Evolutionary conservation across 768 basidiomycete genomes (phyloP).

Genomic region (Hygrocybe coccinea): DNA sequence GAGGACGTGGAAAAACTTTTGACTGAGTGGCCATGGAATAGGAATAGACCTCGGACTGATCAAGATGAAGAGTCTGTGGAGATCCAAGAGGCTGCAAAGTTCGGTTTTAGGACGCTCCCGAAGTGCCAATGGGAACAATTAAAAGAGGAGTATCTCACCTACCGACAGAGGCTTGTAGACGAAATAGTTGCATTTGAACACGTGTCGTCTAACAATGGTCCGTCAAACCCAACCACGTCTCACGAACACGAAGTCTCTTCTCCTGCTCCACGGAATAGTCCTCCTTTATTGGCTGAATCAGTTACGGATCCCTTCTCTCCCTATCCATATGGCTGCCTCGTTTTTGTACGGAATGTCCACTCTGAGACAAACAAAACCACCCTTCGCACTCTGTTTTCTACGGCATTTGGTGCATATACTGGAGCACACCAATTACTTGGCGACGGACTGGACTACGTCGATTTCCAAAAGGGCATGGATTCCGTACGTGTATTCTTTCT

Average conservation of each 20-base stretch:
- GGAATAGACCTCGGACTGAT: slow-evolving; percentile 1
- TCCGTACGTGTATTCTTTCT: slow-evolving; percentile 41
- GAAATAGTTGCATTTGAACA: slow-evolving; percentile 35
- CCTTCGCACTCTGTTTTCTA: slow-evolving; percentile 53
- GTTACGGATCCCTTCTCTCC: slow-evolving; percentile 29
- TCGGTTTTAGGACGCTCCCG: slow-evolving; percentile 53
- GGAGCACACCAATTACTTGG: slow-evolving; percentile 7
- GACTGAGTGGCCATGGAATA: slow-evolving; percentile 59
- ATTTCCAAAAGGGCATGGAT: slow-evolving; percentile 74
- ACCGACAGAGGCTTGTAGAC: slow-evolving; percentile 51
- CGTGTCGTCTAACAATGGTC: slow-evolving; percentile 8
- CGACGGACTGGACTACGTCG: slow-evolving; percentile 66
- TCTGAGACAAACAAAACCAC: slow-evolving; percentile 79
- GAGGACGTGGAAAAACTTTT: slow-evolving; percentile 42
- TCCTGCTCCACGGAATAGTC: neutral
- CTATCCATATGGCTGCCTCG: slow-evolving; percentile 62
- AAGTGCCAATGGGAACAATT: slow-evolving; percentile 61
- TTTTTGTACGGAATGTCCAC: slow-evolving; percentile 68
- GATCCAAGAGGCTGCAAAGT: slow-evolving; percentile 44
- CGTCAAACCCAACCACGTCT: neutral
- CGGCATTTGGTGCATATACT: slow-evolving; percentile 30
- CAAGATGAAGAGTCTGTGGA: neutral
- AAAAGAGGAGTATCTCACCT: slow-evolving; percentile 64
- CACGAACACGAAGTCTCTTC: neutral
- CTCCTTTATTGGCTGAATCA: neutral